Evolutionary conservation across 1,139 yeast genomes (phyloP).

Genomic region (Kodamaea alishanica): DNA sequence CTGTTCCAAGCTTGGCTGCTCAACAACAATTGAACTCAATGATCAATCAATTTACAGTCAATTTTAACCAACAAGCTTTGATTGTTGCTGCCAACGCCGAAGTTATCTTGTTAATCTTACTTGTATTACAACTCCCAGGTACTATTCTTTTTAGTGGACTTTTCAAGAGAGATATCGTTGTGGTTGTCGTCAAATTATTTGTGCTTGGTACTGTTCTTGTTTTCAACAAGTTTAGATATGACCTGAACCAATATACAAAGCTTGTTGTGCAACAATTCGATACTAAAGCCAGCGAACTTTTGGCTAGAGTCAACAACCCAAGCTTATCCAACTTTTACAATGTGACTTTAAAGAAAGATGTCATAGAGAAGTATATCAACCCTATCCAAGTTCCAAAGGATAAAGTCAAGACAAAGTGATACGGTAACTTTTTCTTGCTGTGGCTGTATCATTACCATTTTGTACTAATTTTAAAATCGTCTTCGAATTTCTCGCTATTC

Average conservation of each 20-base stretch:
- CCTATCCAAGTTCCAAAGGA: slow-evolving; percentile 10
- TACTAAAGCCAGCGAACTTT: slow-evolving; percentile 24
- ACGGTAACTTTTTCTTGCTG: background rate
- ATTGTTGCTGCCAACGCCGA: slow-evolving; percentile 48
- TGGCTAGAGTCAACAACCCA: slow-evolving; percentile 19
- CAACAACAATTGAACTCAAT: slow-evolving; percentile 15
- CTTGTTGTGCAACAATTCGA: slow-evolving; percentile 41
- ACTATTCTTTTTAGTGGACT: slow-evolving; percentile 17
- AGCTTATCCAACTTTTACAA: slow-evolving; percentile 8
- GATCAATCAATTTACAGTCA: slow-evolving; percentile 35
- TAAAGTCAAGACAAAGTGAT: background rate
- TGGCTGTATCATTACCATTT: too few relatives aligned
- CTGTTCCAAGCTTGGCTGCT: slow-evolving; percentile 11
- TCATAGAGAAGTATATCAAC: slow-evolving; percentile 8
- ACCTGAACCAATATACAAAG: slow-evolving; percentile 40
- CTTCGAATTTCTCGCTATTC: background rate
- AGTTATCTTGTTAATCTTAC: slow-evolving; percentile 27
- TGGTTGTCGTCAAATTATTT: slow-evolving; percentile 17
- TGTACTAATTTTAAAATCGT: background rate
- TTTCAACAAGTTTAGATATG: slow-evolving; percentile 46
- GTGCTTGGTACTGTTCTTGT: slow-evolving; percentile 30
- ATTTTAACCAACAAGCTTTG: slow-evolving; percentile 45
- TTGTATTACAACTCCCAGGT: slow-evolving; percentile 21
- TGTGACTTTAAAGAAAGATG: slow-evolving; percentile 7
- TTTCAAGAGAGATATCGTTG: slow-evolving; percentile 15